Evolutionary conservation across 352 stramenopile genomes (phyloP).

Genomic region (Pythium volutum): DNA sequence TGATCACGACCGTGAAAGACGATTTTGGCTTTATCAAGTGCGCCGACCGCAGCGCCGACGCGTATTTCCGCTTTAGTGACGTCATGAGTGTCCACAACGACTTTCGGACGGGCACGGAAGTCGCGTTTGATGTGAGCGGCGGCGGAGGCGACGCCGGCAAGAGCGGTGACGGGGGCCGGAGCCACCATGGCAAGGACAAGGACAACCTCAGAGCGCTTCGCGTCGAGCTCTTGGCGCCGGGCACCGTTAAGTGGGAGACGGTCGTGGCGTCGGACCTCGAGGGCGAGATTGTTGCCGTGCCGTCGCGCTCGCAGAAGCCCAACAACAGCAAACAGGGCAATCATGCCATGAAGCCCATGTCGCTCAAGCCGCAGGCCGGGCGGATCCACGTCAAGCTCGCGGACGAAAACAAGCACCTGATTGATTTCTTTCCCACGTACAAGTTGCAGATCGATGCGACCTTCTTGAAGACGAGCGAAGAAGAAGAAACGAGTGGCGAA

Average conservation of each 20-base stretch:
- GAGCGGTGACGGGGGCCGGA: too few species aligned
- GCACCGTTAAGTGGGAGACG: conserved; percentile 65
- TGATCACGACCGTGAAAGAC: conserved; percentile 68
- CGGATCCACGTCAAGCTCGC: conserved; percentile 35
- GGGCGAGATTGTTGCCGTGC: conserved; percentile 43
- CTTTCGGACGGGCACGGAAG: conserved; percentile 54
- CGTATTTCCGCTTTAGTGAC: conserved; percentile 78
- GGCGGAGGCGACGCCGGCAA: conserved; percentile 15
- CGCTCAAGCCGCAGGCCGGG: conserved; percentile 27
- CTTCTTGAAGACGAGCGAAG: conserved; percentile 28
- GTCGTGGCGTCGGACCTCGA: conserved; percentile 36
- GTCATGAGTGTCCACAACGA: conserved; percentile 55
- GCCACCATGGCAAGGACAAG: conserved; percentile 13
- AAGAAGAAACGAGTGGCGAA: conserved; percentile 27
- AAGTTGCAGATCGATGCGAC: conserved; percentile 56
- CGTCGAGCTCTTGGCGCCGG: conserved; percentile 51
- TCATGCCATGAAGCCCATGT: conserved; percentile 32
- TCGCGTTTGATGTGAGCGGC: conserved; percentile 67
- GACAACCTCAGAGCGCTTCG: conserved; percentile 57
- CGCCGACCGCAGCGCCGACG: conserved; percentile 54
- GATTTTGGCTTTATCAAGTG: conserved; percentile 86
- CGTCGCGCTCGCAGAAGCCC: conserved; percentile 27
- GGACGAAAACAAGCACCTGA: conserved; percentile 36
- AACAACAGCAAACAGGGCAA: conserved; percentile 28
- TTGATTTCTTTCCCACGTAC: conserved; percentile 59